Base-by-base conservation (phyloP, 257 asterid species). In the Eucommia ulmoides region DNA sequence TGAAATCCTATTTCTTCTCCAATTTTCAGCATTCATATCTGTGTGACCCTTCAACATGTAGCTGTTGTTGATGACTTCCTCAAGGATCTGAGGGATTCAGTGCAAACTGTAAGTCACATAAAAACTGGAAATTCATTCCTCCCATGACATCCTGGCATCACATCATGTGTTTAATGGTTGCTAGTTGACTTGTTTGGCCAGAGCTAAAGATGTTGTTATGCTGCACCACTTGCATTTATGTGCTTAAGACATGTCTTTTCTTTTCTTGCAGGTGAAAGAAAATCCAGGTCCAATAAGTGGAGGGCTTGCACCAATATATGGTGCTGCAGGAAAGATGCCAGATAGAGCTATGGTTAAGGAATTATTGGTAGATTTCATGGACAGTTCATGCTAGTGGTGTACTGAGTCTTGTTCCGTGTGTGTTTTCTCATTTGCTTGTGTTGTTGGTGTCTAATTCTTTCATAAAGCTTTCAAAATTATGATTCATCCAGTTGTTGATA, bases 301-400 rank as follows among this genome's bases (percentile, higher is more conserved):
- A 66, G 96, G 99, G 67, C 79, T 86, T 55, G 96, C 99, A 54
- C 99, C 99, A 23, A 77, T 91, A 69, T 91, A 86, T 47, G 99
- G 99, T 26, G 99, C 99, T 22, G 99, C 99, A 3, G 99, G 96
- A 23, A 86, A 68, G 76, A 83, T 91, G 81, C 95, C 99, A 1
- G 99, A 91, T 68, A 79, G 99, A 77, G 95, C 58, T 49, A 75
- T 72, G 92, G 89, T 91, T 56, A 60, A 79, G 67, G 96, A 91
- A 66, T 72, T 91, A 75, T 55, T 91, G 81, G 77, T 91, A 14
- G 99, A 91, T 66, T 91, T 73, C 77, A 86, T 86, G 95, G 96
- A 86, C 62, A 63, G 61, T 60, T 53, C 96, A 9, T 86, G 82
- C 80, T 86, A 82, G 63, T 69, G 45, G 35, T 24, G 16, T 44